A percentile compares a stretch with the other conserved stretches of the same genome.
Conservation (phyloP, 495 filamentous ascomycete genomes). For the Penicillium egyptiacum region DNA sequence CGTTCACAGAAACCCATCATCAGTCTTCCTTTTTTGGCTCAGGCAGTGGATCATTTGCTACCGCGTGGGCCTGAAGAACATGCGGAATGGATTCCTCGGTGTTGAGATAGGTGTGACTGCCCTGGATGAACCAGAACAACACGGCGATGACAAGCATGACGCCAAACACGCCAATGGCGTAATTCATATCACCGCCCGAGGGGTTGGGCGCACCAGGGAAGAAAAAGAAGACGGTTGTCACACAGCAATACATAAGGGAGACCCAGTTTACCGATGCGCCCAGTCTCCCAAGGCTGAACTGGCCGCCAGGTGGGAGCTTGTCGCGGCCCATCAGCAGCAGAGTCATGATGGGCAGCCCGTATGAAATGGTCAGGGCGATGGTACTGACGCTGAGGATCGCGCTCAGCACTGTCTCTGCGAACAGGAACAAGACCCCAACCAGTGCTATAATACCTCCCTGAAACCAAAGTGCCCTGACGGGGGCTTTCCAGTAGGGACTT, state of each 20-base stretch:
- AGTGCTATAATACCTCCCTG: conserved; percentile 42
- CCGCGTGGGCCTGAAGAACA: conserved; percentile 37
- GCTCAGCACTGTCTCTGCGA: conserved; percentile 45
- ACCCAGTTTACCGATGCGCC: conserved; percentile 38
- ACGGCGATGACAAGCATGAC: conserved; percentile 48
- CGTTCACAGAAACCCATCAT: not conserved
- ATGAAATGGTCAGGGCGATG: conserved; percentile 47
- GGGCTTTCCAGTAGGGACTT: conserved; percentile 37
- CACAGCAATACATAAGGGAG: conserved; percentile 41
- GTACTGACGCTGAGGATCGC: conserved; percentile 49
- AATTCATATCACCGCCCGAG: conserved; percentile 44
- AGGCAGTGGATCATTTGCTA: conserved; percentile 24
- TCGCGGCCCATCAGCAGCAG: conserved; percentile 42
- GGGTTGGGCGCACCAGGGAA: conserved; percentile 44
- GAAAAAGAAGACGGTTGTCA: conserved; percentile 49
- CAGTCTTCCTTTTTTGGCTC: conserved; percentile 18
- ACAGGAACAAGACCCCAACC: conserved; percentile 44
- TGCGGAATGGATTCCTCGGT: conserved; percentile 40
- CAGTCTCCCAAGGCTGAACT: conserved; percentile 39
- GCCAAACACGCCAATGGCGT: conserved; percentile 48
- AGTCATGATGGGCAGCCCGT: conserved; percentile 43
- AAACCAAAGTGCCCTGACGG: conserved; percentile 43
- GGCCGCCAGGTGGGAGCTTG: conserved; percentile 38
- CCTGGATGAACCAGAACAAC: conserved; percentile 44
- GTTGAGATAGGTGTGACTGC: conserved; percentile 35